Conservation (phyloP, 129 eudicot species). For the Heracleum sosnowskyi region DNA sequence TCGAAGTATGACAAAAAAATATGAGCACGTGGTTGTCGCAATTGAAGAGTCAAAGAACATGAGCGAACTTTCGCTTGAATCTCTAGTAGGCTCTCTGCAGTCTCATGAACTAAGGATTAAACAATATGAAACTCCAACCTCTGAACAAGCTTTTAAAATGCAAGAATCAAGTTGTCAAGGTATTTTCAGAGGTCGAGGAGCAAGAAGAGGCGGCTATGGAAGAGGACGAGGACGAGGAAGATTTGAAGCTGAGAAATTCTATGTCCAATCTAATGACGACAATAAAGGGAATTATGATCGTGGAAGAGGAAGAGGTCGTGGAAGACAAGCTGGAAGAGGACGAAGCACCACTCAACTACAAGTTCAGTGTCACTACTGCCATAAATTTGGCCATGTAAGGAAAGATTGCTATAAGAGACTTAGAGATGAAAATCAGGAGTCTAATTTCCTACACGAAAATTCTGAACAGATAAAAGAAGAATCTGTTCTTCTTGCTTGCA, state of each 20-base stretch:
- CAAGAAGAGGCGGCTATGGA: background rate
- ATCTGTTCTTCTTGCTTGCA: background rate
- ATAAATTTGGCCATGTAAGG: background rate
- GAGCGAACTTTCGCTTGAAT: too few species aligned
- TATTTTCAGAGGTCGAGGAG: background rate
- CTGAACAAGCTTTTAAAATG: too few species aligned
- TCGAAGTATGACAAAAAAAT: too few species aligned
- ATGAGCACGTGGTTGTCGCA: too few species aligned
- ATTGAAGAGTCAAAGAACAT: too few species aligned
- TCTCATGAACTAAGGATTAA: too few species aligned
- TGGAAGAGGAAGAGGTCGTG: background rate
- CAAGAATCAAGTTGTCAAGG: too few species aligned
- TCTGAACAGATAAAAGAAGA: background rate
- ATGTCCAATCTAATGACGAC: background rate
- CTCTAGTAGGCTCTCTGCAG: too few species aligned
- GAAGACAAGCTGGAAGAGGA: background rate
- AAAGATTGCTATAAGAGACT: background rate
- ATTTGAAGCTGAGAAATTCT: background rate
- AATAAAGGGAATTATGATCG: background rate
- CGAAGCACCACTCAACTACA: background rate
- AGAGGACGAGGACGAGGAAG: background rate
- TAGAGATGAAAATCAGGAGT: background rate
- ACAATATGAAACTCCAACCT: too few species aligned
- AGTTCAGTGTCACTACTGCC: background rate
- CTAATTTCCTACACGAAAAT: background rate